Evolutionary conservation across 352 stramenopile species (phyloP).

Genomic region (Globisporangium lucens): DNA sequence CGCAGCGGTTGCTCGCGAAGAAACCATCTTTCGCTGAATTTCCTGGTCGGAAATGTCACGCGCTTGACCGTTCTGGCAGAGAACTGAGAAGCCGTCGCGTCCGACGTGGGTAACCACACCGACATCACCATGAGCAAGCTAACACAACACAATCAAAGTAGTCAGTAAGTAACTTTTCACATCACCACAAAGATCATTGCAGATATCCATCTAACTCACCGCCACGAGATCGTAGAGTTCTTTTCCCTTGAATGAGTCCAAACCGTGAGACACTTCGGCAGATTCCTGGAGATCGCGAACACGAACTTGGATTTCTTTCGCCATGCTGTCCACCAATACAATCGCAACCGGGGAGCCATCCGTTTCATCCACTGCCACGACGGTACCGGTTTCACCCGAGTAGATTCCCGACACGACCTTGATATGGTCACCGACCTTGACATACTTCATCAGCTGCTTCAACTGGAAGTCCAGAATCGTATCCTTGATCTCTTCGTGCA

Average conservation of each 20-base stretch:
- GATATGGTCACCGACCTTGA: conserved; percentile 91
- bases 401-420: conserved; percentile 90
- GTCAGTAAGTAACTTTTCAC: background rate
- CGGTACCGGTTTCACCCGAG: conserved; percentile 86
- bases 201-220: conserved; percentile 26
- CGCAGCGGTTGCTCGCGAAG: conserved; percentile 71
- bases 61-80: conserved; percentile 84
- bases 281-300: conserved; percentile 89
- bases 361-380: conserved; percentile 85
- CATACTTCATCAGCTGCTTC: conserved; percentile 89
- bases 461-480: conserved; percentile 89
- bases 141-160: conserved; percentile 6
- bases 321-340: conserved; percentile 88
- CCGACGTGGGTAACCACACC: conserved; percentile 91
- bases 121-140: conserved; percentile 84
- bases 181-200: background rate
- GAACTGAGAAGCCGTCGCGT: conserved; percentile 81
- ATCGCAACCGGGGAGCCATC: conserved; percentile 83
- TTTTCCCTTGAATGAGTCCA: conserved; percentile 89
- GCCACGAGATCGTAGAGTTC: conserved; percentile 88
- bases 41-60: conserved; percentile 86
- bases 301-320: conserved; percentile 89
- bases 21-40: conserved; percentile 87
- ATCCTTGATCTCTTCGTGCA: conserved; percentile 90
- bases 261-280: conserved; percentile 83